Percentiles rank a stretch among this genome's conserved stretches.
phyloP scores from a whole-genome alignment of 495 filamentous ascomycete species.

The Lasiosphaeria miniovina region DNA sequence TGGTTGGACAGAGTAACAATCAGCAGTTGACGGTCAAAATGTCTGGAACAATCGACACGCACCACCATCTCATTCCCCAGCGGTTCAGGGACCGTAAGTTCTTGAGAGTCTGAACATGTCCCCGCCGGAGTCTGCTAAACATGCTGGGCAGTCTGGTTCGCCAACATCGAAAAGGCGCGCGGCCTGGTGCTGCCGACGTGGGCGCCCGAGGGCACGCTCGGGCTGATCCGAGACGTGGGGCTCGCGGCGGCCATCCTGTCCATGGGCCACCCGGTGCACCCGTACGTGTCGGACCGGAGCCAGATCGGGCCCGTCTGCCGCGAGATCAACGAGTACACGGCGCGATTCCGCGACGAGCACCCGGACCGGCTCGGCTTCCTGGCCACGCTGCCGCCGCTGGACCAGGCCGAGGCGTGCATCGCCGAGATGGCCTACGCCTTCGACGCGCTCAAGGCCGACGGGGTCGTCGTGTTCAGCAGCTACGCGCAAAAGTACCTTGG shows the following conservation, averaged over 20 bases:
- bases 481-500: conserved; percentile 52
- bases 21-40: neutral
- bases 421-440: conserved; percentile 42
- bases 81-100: conserved; percentile 1
- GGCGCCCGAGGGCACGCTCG: neutral
- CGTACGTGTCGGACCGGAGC: neutral
- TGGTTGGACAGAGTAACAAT: neutral
- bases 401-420: conserved; percentile 21
- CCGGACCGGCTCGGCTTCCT: conserved; percentile 34
- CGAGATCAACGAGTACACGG: conserved; percentile 8
- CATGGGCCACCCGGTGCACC: conserved; percentile 2
- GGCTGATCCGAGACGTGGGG: neutral
- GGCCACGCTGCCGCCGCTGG: conserved; percentile 39
- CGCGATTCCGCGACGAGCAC: neutral
- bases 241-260: neutral
- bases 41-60: conserved; percentile 2
- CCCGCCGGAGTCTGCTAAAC: neutral
- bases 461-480: conserved; percentile 46
- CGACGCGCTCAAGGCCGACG: conserved; percentile 46
- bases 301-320: conserved; percentile 2
- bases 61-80: conserved; percentile 3
- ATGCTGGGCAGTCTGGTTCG: neutral
- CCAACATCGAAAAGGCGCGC: neutral
- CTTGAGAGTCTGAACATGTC: neutral
- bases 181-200: neutral